Evolutionary conservation across 106 monocot genomes (phyloP).

Genomic region (Agapanthus africanus): DNA sequence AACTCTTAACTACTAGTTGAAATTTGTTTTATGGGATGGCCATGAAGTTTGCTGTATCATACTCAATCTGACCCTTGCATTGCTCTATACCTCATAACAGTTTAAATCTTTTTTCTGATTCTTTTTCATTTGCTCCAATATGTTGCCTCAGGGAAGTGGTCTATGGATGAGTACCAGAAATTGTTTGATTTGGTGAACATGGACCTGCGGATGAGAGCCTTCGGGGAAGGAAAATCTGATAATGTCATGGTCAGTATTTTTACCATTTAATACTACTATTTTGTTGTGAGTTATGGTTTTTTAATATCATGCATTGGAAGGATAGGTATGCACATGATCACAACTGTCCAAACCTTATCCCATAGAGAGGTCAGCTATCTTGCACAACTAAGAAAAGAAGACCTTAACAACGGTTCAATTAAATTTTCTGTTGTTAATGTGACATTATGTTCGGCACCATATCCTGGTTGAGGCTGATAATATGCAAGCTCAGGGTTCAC

Average conservation of each 20-base stretch:
- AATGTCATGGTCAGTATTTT: constrained; percentile 23
- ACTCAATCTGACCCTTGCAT: too few relatives aligned
- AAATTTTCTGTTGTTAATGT: constrained; percentile 1
- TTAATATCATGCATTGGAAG: neutral
- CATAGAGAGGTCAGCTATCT: neutral
- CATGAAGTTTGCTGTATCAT: too few relatives aligned
- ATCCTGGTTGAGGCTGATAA: neutral
- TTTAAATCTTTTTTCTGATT: too few relatives aligned
- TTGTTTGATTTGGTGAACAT: constrained; percentile 60
- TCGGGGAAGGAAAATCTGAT: constrained; percentile 21
- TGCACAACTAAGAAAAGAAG: neutral
- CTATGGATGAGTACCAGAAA: constrained; percentile 39
- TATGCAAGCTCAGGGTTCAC: neutral
- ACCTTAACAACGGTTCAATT: neutral
- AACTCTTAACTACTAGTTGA: too few relatives aligned
- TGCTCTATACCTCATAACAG: too few relatives aligned
- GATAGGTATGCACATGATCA: neutral
- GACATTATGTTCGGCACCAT: neutral
- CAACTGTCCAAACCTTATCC: neutral
- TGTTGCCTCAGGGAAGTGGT: constrained; percentile 31
- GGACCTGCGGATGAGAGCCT: constrained; percentile 42
- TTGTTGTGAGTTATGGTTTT: neutral
- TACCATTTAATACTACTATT: constrained; percentile 1
- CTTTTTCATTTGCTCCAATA: too few relatives aligned
- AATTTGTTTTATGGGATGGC: too few relatives aligned